Evolutionary conservation across 768 basidiomycete genomes (phyloP).

Genomic region (Mycena amicta): DNA sequence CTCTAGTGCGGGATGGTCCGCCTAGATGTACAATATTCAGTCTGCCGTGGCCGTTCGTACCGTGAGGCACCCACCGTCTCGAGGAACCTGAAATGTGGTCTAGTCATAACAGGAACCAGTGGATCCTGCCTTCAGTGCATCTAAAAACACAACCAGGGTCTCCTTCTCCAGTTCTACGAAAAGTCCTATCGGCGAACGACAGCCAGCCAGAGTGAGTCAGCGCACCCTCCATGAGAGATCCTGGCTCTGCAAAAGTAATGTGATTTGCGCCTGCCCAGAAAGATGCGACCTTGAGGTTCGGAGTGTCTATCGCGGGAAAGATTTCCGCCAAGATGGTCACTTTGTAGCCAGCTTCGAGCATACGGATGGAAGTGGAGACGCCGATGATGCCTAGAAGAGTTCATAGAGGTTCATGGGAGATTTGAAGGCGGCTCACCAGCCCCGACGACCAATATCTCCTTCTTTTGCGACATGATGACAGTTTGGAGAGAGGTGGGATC

Average conservation of each 20-base stretch:
- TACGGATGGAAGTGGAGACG: slow-evolving; percentile 52
- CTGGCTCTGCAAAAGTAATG: slow-evolving; percentile 3
- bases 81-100: not conserved
- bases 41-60: too few species aligned
- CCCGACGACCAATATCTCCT: slow-evolving; percentile 9
- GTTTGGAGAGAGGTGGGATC: not conserved
- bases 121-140: slow-evolving; percentile 14
- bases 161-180: slow-evolving; percentile 12
- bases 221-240: not conserved
- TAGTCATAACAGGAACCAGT: slow-evolving; percentile 12
- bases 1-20: not conserved
- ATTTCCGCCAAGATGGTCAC: slow-evolving; percentile 57
- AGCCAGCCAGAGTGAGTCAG: too few species aligned
- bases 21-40: too few species aligned
- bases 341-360: slow-evolving; percentile 48
- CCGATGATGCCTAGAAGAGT: slow-evolving; percentile 51
- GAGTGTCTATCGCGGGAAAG: slow-evolving; percentile 48
- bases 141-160: slow-evolving; percentile 3
- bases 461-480: not conserved
- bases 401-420: not conserved
- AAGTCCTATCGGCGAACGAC: too few species aligned
- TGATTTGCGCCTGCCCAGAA: slow-evolving; percentile 46
- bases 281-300: slow-evolving; percentile 51
- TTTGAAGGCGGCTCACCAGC: slow-evolving; percentile 1
- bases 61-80: slow-evolving; percentile 9